Percentiles rank a stretch among this genome's conserved stretches.
These are phyloP conservation scores for Phaeomoniella chlamydospora DNA, from an alignment of 2,329 filamentous ascomycete genomes.

Conservation along the genomic window DNA sequence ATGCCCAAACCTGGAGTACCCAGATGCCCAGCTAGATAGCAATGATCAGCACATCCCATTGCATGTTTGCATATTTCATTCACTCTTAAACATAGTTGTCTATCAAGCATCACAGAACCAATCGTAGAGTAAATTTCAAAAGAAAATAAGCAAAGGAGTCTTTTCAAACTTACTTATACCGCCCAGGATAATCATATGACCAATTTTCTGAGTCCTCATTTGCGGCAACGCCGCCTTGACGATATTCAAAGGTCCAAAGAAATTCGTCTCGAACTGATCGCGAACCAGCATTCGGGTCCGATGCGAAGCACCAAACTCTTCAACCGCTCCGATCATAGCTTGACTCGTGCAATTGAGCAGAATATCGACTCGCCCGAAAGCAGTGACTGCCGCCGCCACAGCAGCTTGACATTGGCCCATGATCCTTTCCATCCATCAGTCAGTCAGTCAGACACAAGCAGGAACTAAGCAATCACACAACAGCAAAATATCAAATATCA, in stretches of 20 bases:
- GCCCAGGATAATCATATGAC: conserved; percentile 80
- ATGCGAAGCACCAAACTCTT: conserved; percentile 65
- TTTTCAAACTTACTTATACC: conserved; percentile 49
- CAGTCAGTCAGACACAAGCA: no score
- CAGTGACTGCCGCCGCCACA: conserved; percentile 69
- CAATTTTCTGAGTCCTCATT: conserved; percentile 65
- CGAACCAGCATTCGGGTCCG: conserved; percentile 65
- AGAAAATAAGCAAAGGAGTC: no score
- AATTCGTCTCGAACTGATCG: conserved; percentile 88
- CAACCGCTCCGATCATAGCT: conserved; percentile 78
- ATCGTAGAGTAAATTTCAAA: no score
- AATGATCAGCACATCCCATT: conserved; percentile 5
- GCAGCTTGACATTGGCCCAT: conserved; percentile 67
- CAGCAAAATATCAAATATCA: neutral
- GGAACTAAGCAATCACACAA: neutral
- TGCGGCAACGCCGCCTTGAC: conserved; percentile 76
- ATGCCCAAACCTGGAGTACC: conserved; percentile 83
- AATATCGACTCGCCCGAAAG: conserved; percentile 81
- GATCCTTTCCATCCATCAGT: conserved; percentile 28
- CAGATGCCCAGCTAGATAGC: conserved; percentile 56
- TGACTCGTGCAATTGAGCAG: conserved; percentile 80
- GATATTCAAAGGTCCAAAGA: conserved; percentile 91
- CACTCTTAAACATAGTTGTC: neutral
- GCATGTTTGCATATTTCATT: neutral
- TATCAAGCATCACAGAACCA: neutral